Evolutionary conservation across 331 rosid genomes (phyloP).

Genomic region (Pyracantha coccinea): DNA sequence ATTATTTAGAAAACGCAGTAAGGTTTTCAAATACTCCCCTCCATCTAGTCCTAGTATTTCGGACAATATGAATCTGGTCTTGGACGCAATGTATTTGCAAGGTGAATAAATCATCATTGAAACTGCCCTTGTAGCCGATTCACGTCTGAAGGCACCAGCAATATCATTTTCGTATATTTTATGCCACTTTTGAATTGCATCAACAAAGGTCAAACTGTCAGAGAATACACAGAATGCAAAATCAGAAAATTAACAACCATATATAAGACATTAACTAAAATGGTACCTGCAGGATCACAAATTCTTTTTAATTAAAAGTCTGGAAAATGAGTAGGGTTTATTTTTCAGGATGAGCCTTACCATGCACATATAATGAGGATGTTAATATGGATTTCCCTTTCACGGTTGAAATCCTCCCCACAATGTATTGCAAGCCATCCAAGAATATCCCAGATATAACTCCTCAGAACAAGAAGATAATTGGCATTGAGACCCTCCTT

Average conservation of each 20-base stretch:
- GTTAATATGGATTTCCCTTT: constrained; percentile 34
- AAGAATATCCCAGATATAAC: constrained; percentile 75
- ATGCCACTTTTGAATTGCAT: constrained; percentile 40
- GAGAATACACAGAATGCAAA: neutral
- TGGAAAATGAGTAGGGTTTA: neutral
- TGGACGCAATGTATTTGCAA: constrained; percentile 54
- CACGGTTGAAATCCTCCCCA: constrained; percentile 47
- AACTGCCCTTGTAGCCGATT: constrained; percentile 60
- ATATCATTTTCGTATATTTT: constrained; percentile 40
- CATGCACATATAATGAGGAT: constrained; percentile 62
- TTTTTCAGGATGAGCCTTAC: constrained; percentile 30
- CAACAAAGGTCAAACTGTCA: constrained; percentile 54
- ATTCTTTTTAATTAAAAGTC: neutral
- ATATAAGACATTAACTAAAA: neutral
- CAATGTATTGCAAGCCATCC: constrained; percentile 73
- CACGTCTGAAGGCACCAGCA: constrained; percentile 47
- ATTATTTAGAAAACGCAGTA: constrained; percentile 34
- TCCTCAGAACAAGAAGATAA: constrained; percentile 42
- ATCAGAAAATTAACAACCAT: constrained; percentile 14
- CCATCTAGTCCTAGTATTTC: constrained; percentile 35
- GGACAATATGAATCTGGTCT: constrained; percentile 43
- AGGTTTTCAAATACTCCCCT: constrained; percentile 27
- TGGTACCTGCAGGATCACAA: neutral
- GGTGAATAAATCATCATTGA: constrained; percentile 86
- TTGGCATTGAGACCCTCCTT: constrained; percentile 40